Percentiles rank a stretch among this genome's conserved stretches.
Conservation (phyloP, 1,284 basidiomycete genomes). For the Meira miltonrushii region DNA sequence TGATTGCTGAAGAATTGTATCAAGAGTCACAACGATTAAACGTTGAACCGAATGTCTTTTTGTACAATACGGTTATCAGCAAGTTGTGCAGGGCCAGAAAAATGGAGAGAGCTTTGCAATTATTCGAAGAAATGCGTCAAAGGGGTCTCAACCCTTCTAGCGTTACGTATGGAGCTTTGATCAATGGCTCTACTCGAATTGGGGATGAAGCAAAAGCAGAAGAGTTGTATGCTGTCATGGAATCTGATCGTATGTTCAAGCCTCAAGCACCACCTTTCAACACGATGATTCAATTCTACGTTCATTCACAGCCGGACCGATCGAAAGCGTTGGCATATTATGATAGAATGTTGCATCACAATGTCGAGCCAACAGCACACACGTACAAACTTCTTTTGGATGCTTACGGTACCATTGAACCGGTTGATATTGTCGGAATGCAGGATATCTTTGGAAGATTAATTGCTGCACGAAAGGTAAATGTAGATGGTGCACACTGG, state of each 20-base stretch:
- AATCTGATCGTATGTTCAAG: constrained; percentile 66
- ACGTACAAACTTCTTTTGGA: constrained; percentile 70
- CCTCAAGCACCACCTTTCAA: constrained; percentile 90
- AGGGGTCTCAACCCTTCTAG: constrained; percentile 63
- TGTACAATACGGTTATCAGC: constrained; percentile 51
- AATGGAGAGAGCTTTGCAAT: constrained; percentile 44
- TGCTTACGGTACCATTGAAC: constrained; percentile 75
- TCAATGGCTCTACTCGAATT: constrained; percentile 73
- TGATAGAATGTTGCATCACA: constrained; percentile 62
- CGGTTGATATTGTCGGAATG: constrained; percentile 70
- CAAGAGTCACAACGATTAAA: constrained; percentile 47
- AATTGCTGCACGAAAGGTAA: constrained; percentile 58
- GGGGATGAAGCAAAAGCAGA: constrained; percentile 82
- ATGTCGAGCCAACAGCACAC: constrained; percentile 57
- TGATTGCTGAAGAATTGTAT: constrained; percentile 48
- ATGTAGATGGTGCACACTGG: constrained; percentile 80
- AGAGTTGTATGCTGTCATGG: constrained; percentile 80
- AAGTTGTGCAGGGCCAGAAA: constrained; percentile 50
- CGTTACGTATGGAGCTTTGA: constrained; percentile 92
- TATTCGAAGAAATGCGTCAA: constrained; percentile 42
- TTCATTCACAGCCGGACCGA: constrained; percentile 79
- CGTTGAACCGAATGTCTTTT: constrained; percentile 39
- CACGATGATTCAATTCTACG: constrained; percentile 98
- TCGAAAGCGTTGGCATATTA: constrained; percentile 62
- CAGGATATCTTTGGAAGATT: constrained; percentile 67